Percentiles rank a stretch among this genome's conserved stretches.
phyloP scores from a whole-genome alignment of 306 rosid genomes.

The Dicorynia guianensis region DNA sequence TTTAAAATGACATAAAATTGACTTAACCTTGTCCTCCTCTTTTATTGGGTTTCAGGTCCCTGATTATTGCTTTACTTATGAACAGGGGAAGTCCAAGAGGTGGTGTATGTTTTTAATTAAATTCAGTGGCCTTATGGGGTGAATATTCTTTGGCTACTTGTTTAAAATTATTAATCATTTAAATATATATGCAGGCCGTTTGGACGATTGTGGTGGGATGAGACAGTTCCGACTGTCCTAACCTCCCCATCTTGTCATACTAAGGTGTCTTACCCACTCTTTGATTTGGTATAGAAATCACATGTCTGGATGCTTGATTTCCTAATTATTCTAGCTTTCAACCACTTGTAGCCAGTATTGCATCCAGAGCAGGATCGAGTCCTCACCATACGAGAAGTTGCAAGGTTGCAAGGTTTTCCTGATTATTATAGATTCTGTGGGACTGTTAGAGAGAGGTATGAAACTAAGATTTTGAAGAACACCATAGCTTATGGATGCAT shows the following conservation, averaged over 20 bases:
- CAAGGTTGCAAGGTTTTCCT: slow-evolving; percentile 95
- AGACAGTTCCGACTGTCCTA: slow-evolving; percentile 85
- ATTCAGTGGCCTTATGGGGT: not conserved
- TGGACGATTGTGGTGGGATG: slow-evolving; percentile 99
- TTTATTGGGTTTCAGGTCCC: slow-evolving; percentile 66
- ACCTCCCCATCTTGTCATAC: slow-evolving; percentile 73
- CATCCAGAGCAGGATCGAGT: slow-evolving; percentile 93
- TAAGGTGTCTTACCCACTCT: slow-evolving; percentile 69
- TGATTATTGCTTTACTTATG: slow-evolving; percentile 70
- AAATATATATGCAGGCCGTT: slow-evolving; percentile 65
- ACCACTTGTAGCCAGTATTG: slow-evolving; percentile 59
- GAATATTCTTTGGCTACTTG: slow-evolving; percentile 29
- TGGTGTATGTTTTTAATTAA: slow-evolving; percentile 39
- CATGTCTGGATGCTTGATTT: not conserved
- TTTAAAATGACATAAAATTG: not conserved
- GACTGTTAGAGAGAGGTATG: slow-evolving; percentile 73
- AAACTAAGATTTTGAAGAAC: slow-evolving; percentile 17
- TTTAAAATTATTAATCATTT: slow-evolving; percentile 17
- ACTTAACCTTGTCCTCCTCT: slow-evolving; percentile 4
- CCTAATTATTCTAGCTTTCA: slow-evolving; percentile 28
- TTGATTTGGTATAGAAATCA: slow-evolving; percentile 30
- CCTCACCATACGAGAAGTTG: slow-evolving; percentile 78
- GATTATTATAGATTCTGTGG: slow-evolving; percentile 86
- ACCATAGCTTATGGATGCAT: not conserved
- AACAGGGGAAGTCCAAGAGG: slow-evolving; percentile 88